Base-by-base conservation (phyloP, 352 stramenopile genomes). In the Pythium scleroteichum region DNA sequence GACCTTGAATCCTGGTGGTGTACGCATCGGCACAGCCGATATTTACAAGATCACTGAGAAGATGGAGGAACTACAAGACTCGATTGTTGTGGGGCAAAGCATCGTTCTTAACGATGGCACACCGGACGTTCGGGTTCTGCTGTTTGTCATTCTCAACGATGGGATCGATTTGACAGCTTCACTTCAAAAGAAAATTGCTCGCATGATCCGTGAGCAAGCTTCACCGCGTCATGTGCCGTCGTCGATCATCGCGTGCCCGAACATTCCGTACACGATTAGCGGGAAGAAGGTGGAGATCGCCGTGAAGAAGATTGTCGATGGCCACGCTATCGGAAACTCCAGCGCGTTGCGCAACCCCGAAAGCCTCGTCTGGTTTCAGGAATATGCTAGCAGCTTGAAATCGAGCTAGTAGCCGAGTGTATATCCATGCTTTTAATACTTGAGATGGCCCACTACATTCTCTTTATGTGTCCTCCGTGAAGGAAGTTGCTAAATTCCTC, bases 281-380 rank as follows among this genome's bases (percentile, higher is more conserved):
- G 83, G 83, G 26, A 93, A 93, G 69, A 91, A 90, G 51, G 81
- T 93, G 35, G 84, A 93, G 59, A 68, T 93, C 35, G 87, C 81
- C 13, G 79, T 90, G 26, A 90, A 90, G 77, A 85, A 86, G 59
- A 85, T 92, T 60, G 72, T 92, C 35, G 75, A 87, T 45, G 82
- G 82, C 33, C 66, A 80, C 22, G 41, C 56, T 1, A 66, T 90
- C 8, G 82, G 69, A 26, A 92, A 90, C 66, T 76, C 72, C 49
- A 88, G 75, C 38, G 79, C 79, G 17, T 68, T 92, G 59, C 71
- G 77, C 29, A 92, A 92, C 69, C 79, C 79, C 6, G 76, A 89
- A 54, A 84, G 75, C 35, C 66, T 90, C 24, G 39, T 5, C 13
- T 89, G 79, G 78, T 88, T 89, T 49, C 62, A 84, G 23, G 42